Evolutionary conservation across 495 filamentous ascomycete species (phyloP).

Genomic region (Aspergillus coremiiformis): DNA sequence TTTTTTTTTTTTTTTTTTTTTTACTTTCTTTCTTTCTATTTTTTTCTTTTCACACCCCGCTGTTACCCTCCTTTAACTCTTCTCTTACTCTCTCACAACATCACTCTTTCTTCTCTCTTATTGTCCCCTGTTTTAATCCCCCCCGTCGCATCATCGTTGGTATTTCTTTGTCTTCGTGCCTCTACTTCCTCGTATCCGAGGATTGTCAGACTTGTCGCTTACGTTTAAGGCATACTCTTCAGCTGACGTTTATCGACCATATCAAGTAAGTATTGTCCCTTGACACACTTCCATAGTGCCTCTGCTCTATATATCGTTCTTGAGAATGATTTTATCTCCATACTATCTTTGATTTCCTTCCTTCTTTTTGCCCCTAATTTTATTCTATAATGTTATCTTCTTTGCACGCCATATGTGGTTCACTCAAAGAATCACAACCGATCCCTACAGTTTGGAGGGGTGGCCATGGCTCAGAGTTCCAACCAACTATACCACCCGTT

Average conservation of each 20-base stretch:
- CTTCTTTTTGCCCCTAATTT: not conserved
- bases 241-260: conserved; percentile 52
- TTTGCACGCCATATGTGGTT: not conserved
- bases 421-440: not conserved
- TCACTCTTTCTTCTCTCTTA: conserved; percentile 1
- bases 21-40: conserved; percentile 12
- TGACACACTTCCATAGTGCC: not conserved
- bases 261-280: conserved; percentile 41
- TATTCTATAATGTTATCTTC: not conserved
- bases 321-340: conserved; percentile 2
- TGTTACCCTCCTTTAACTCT: conserved; percentile 13
- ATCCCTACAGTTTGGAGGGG: not conserved
- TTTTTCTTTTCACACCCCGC: conserved; percentile 20
- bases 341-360: not conserved
- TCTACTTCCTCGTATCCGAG: conserved; percentile 7
- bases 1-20: conserved; percentile 7
- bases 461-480: not conserved
- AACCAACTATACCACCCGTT: not conserved
- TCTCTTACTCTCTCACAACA: conserved; percentile 10
- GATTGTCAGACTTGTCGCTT: conserved; percentile 14
- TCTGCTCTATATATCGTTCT: conserved; percentile 5
- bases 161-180: conserved; percentile 16
- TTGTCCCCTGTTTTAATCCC: conserved; percentile 5
- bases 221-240: conserved; percentile 13
- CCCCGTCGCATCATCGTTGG: conserved; percentile 5